A percentile compares a stretch with the other conserved stretches of the same genome.
Evolutionary conservation across 2,329 filamentous ascomycete species (phyloP).

Genomic region (Nemania sp.): DNA sequence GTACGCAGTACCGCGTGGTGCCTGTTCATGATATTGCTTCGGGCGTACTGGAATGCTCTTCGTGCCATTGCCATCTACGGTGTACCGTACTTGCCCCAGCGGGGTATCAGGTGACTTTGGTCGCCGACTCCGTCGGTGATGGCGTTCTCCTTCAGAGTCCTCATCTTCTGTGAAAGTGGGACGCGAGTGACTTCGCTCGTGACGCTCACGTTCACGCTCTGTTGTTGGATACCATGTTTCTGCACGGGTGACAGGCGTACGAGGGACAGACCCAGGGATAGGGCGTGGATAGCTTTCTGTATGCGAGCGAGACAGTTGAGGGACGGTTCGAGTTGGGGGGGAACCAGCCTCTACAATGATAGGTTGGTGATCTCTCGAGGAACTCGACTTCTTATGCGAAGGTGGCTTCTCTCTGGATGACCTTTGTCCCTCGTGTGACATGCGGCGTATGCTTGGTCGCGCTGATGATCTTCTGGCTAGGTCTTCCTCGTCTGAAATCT

Average conservation of each 20-base stretch:
- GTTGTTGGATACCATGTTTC: slow-evolving; percentile 32
- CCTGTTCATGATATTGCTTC: slow-evolving; percentile 27
- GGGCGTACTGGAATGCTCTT: slow-evolving; percentile 25
- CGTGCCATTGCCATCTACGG: slow-evolving; percentile 13
- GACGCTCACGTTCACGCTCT: slow-evolving; percentile 31
- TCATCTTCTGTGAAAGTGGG: slow-evolving; percentile 28
- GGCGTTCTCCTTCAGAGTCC: slow-evolving; percentile 35
- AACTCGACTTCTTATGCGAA: slow-evolving; percentile 35
- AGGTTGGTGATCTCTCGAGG: slow-evolving; percentile 32
- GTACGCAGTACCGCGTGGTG: slow-evolving; percentile 21
- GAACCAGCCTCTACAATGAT: slow-evolving; percentile 31
- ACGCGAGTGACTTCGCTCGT: slow-evolving; percentile 27
- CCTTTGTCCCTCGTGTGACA: slow-evolving; percentile 38
- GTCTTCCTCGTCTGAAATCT: slow-evolving; percentile 37
- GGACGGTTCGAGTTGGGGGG: slow-evolving; percentile 18
- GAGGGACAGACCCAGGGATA: slow-evolving; percentile 23
- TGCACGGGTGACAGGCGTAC: slow-evolving; percentile 19
- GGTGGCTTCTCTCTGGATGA: slow-evolving; percentile 39
- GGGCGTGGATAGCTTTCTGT: slow-evolving; percentile 36
- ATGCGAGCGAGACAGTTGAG: slow-evolving; percentile 32
- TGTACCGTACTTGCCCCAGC: slow-evolving; percentile 13
- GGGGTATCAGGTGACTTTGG: slow-evolving; percentile 35
- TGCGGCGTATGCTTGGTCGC: slow-evolving; percentile 32
- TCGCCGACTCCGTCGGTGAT: slow-evolving; percentile 32
- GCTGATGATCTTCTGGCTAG: slow-evolving; percentile 32